These are phyloP conservation scores for Aureobasidium namibiae DNA, from an alignment of 2,329 filamentous ascomycete genomes.

Conservation along the genomic window DNA sequence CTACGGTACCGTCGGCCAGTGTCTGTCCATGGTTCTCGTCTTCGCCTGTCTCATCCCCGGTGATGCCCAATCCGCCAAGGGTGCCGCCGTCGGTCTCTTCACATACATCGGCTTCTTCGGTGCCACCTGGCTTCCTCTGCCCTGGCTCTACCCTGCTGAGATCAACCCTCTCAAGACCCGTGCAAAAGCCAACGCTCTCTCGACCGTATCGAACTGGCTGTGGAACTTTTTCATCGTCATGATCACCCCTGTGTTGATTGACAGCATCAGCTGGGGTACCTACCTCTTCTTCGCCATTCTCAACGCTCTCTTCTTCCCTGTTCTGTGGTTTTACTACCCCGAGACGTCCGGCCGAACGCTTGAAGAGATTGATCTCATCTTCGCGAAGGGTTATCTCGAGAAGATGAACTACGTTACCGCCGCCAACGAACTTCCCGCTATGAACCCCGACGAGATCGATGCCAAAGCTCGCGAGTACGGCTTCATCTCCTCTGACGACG, in stretches of 20 bases:
- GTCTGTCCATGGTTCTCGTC: slow-evolving; percentile 44
- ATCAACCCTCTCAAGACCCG: slow-evolving; percentile 48
- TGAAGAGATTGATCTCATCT: slow-evolving; percentile 23
- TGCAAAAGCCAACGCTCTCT: slow-evolving; percentile 48
- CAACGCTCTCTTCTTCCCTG: slow-evolving; percentile 46
- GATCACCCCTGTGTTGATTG: slow-evolving; percentile 33
- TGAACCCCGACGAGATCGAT: slow-evolving; percentile 28
- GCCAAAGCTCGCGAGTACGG: slow-evolving; percentile 28
- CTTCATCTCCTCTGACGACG: slow-evolving; percentile 23
- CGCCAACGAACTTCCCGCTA: slow-evolving; percentile 28
- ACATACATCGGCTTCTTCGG: slow-evolving; percentile 62
- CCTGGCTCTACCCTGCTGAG: slow-evolving; percentile 26
- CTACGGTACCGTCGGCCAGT: slow-evolving; percentile 42
- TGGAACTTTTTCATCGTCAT: slow-evolving; percentile 41
- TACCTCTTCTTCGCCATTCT: slow-evolving; percentile 44
- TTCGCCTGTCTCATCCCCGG: slow-evolving; percentile 35
- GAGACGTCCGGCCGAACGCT: slow-evolving; percentile 18
- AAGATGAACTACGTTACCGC: slow-evolving; percentile 30
- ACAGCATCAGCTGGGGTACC: slow-evolving; percentile 31
- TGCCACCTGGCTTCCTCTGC: slow-evolving; percentile 38
- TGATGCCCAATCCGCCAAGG: slow-evolving; percentile 26
- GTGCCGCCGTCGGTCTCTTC: slow-evolving; percentile 55
- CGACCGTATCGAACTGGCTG: slow-evolving; percentile 47
- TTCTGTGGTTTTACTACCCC: slow-evolving; percentile 53
- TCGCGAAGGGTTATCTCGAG: slow-evolving; percentile 23